Evolutionary conservation across 2,329 filamentous ascomycete genomes (phyloP), one percentile per base, ranked within the genome.

Genomic region (Fusarium citri): DNA sequence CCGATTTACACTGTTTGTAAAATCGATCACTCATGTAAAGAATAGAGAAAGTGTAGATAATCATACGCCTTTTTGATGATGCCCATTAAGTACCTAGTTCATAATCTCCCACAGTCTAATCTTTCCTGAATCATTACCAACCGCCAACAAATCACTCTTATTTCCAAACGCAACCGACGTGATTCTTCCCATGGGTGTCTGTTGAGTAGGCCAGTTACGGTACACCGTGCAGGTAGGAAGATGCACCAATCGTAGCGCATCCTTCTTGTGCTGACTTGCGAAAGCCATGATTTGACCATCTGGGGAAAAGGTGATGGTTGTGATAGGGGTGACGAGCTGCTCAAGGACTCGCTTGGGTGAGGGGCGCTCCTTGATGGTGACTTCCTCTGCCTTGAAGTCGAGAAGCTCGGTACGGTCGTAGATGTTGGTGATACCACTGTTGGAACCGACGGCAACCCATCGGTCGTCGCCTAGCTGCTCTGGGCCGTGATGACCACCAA

Each of bases 131-230:
- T 98, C 95, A 76, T 97, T 98, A 20, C 90, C 95, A 55, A 98
- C 92, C 14, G 93, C 93, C 70, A 99, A 78, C 74, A 94, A 79
- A 74, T 92, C 87, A 65, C 89, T 92, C 66, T 86, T 84, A 8
- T 83, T 84, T 22, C 87, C 87, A 77, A 93, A 92, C 5, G 92
- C 90, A 64, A 94, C 88, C 2, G 89, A 85, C 4, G 93, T 92
- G 71, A 98, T 90, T 63, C 94, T 87, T 0, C 96, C 96, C 66
- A 99, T 81, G 1, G 94, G 94, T 59, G 96, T 99, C 78, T 92
- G 91, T 69, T 90, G 88, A 56, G 95, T 99, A 25, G 96, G 96
- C 96, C 96, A 99, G 81, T 99, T 99, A 76, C 91, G 90, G 85
- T 96, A 99, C 22, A 98, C 93, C 3, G 94, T 97, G 79, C 94